Conservation (phyloP, 257 asterid genomes). For the Nicotiana attenuata region DNA sequence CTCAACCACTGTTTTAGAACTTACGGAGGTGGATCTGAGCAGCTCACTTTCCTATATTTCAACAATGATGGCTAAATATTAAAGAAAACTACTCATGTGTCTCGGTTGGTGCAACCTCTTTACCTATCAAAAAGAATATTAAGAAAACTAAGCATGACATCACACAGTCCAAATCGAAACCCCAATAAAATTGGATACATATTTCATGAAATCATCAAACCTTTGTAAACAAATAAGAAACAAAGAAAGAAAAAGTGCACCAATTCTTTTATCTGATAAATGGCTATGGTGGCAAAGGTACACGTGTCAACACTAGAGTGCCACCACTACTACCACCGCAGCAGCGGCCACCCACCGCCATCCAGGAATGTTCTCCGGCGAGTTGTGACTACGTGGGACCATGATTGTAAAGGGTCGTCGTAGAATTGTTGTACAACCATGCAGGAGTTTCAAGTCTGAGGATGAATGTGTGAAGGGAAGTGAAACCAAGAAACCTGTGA, state of each 20-base stretch:
- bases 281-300: conserved; percentile 58
- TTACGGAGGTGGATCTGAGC: not conserved
- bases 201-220: not conserved
- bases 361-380: conserved; percentile 27
- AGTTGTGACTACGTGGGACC: conserved; percentile 26
- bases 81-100: not conserved
- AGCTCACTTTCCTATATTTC: not conserved
- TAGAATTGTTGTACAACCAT: conserved; percentile 34
- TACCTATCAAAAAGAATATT: no score
- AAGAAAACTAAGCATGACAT: not conserved
- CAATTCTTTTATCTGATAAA: not conserved
- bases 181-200: not conserved
- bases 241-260: not conserved
- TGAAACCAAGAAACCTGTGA: conserved; percentile 22
- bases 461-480: conserved; percentile 22
- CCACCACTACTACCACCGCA: conserved; percentile 39
- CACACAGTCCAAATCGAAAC: conserved; percentile 9
- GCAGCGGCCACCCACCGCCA: conserved; percentile 36
- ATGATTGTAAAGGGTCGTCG: conserved; percentile 29
- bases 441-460: conserved; percentile 66
- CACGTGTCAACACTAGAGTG: conserved; percentile 51
- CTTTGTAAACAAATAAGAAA: not conserved
- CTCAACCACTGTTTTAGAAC: not conserved
- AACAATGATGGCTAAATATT: not conserved
- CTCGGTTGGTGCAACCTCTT: no score